A percentile compares a stretch with the other conserved stretches of the same genome.
phyloP scores from a whole-genome alignment of 2,329 filamentous ascomycete species.

The Rhynchosporium agropyri region DNA sequence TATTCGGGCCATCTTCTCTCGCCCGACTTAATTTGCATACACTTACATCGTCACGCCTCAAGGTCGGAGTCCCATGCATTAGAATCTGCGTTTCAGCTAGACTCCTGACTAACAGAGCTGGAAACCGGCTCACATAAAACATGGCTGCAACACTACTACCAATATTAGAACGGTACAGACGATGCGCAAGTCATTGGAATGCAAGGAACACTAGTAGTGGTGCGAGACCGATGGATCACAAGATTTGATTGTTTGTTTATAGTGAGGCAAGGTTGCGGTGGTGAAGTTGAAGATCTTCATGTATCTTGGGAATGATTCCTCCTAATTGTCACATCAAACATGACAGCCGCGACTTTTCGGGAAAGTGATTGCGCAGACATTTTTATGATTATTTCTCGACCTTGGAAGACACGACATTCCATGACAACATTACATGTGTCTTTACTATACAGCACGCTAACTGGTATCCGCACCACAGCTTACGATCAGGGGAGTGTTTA shows the following conservation, averaged over 20 bases:
- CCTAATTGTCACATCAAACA: too few species aligned
- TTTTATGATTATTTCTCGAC: background rate
- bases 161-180: background rate
- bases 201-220: background rate
- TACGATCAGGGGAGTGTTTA: too few species aligned
- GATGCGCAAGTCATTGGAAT: constrained; percentile 5
- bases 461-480: too few species aligned
- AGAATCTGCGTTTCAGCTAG: background rate
- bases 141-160: background rate
- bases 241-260: background rate
- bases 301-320: too few species aligned
- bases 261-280: too few species aligned
- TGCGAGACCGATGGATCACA: background rate
- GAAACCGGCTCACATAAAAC: background rate
- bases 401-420: constrained; percentile 6
- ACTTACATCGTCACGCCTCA: background rate
- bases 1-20: background rate
- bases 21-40: constrained; percentile 2
- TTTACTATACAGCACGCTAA: too few species aligned
- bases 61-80: constrained; percentile 1
- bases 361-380: background rate
- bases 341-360: background rate
- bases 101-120: constrained; percentile 6
- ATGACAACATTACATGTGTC: background rate
- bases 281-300: too few species aligned